Evolutionary conservation across 1,284 basidiomycete species (phyloP).

Genomic region (Paramarasmius palmivorus): DNA sequence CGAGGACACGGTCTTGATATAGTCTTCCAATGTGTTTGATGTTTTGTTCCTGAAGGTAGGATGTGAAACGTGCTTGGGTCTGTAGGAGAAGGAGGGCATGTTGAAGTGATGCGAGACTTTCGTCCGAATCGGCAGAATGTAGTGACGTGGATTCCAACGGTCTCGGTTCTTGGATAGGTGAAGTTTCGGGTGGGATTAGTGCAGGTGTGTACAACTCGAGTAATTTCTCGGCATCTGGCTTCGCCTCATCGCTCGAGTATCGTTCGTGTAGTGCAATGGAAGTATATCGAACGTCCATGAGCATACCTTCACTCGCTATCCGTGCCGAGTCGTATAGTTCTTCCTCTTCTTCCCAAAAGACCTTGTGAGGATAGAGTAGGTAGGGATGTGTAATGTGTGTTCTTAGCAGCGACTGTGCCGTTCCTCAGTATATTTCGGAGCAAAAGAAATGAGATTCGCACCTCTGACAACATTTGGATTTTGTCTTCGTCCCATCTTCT

Average conservation of each 20-base stretch:
- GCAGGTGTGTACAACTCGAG: neutral
- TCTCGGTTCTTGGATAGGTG: neutral
- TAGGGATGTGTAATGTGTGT: conserved; percentile 74
- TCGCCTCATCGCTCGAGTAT: conserved; percentile 14
- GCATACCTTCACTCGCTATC: conserved; percentile 70
- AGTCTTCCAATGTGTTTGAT: conserved; percentile 77
- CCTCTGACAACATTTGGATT: conserved; percentile 72
- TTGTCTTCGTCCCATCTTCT: conserved; percentile 54
- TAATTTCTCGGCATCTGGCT: neutral
- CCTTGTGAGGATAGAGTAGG: conserved; percentile 66
- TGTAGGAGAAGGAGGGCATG: conserved; percentile 71
- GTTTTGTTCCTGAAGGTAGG: conserved; percentile 78
- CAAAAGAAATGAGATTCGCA: conserved; percentile 26
- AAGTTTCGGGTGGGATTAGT: neutral
- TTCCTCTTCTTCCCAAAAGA: conserved; percentile 53
- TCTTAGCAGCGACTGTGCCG: conserved; percentile 41
- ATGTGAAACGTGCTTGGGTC: conserved; percentile 80
- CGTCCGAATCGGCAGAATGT: conserved; percentile 52
- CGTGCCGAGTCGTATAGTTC: conserved; percentile 55
- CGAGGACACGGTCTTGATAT: conserved; percentile 70
- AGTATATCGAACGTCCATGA: conserved; percentile 66
- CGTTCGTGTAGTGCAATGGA: conserved; percentile 40
- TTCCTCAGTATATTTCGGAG: too few relatives aligned
- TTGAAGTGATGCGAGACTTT: conserved; percentile 68
- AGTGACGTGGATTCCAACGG: neutral